These are phyloP conservation scores for Cairneyella variabilis DNA, from an alignment of 495 filamentous ascomycete species.

Conservation along the genomic window DNA sequence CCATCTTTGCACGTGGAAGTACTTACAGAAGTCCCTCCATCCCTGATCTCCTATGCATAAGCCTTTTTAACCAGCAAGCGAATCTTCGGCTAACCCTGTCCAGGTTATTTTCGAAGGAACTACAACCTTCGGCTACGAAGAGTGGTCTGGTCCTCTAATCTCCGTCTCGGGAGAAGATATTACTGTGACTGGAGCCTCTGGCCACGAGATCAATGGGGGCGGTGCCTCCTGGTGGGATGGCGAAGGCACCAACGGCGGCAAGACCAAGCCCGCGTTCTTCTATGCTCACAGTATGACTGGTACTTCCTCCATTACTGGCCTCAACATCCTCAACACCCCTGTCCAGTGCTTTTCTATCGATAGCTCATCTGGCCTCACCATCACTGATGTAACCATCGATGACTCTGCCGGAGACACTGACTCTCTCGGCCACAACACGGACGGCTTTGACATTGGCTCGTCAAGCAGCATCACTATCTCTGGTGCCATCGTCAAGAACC, in stretches of 20 bases:
- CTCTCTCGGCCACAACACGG: slow-evolving; percentile 56
- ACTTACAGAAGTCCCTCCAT: too few relatives aligned
- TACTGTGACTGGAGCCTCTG: slow-evolving; percentile 40
- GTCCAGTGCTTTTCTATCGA: slow-evolving; percentile 60
- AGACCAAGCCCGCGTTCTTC: slow-evolving; percentile 55
- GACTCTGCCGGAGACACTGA: slow-evolving; percentile 50
- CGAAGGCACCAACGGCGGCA: slow-evolving; percentile 46
- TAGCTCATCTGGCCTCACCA: slow-evolving; percentile 40
- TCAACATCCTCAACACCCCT: slow-evolving; percentile 51
- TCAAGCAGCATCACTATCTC: slow-evolving; percentile 47
- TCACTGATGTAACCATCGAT: slow-evolving; percentile 42
- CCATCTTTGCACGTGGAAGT: too few relatives aligned
- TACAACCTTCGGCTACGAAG: slow-evolving; percentile 45
- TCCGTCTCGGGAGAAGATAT: slow-evolving; percentile 44
- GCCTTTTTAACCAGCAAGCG: background rate
- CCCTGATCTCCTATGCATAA: too few relatives aligned
- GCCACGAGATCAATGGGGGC: slow-evolving; percentile 40
- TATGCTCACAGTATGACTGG: slow-evolving; percentile 41
- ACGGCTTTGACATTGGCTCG: slow-evolving; percentile 58
- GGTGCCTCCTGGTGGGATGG: slow-evolving; percentile 53
- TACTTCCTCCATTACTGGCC: slow-evolving; percentile 48
- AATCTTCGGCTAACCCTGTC: slow-evolving; percentile 17
- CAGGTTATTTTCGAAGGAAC: slow-evolving; percentile 49
- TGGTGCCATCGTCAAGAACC: slow-evolving; percentile 55
- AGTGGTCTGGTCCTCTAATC: slow-evolving; percentile 48